Conservation (phyloP, 2,329 filamentous ascomycete genomes). For the Bipolaris cookei region DNA sequence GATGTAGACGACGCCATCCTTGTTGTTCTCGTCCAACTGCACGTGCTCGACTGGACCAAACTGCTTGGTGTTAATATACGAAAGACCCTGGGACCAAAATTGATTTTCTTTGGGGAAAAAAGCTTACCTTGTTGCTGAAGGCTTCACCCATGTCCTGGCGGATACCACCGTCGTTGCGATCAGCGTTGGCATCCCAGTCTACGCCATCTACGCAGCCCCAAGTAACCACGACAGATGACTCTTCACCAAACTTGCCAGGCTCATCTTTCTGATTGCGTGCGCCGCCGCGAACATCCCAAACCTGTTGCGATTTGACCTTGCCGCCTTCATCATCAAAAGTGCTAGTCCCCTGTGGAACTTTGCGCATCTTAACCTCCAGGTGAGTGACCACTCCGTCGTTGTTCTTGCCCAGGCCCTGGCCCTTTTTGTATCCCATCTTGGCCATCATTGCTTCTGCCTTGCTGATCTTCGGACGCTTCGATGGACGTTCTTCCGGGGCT, state of each 20-base stretch:
- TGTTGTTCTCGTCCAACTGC: conserved; percentile 68
- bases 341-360: conserved; percentile 24
- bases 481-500: conserved; percentile 51
- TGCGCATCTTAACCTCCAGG: conserved; percentile 65
- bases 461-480: conserved; percentile 42
- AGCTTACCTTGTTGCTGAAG: conserved; percentile 75
- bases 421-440: conserved; percentile 93
- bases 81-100: background rate
- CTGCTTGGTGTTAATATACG: conserved; percentile 49
- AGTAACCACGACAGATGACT: conserved; percentile 83
- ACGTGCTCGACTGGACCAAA: conserved; percentile 85
- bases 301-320: conserved; percentile 45
- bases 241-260: conserved; percentile 54
- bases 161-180: conserved; percentile 65
- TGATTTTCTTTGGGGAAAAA: background rate
- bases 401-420: conserved; percentile 82
- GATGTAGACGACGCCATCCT: conserved; percentile 76
- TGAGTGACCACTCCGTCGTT: conserved; percentile 84
- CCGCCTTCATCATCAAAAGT: conserved; percentile 56
- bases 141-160: conserved; percentile 96
- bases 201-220: conserved; percentile 86
- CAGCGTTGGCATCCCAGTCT: conserved; percentile 78
- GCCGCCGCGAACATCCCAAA: conserved; percentile 80
- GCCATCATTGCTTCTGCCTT: conserved; percentile 81
- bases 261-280: conserved; percentile 54